These are phyloP conservation scores for Aspergillus campestris DNA, from an alignment of 495 filamentous ascomycete species.

Conservation along the genomic window DNA sequence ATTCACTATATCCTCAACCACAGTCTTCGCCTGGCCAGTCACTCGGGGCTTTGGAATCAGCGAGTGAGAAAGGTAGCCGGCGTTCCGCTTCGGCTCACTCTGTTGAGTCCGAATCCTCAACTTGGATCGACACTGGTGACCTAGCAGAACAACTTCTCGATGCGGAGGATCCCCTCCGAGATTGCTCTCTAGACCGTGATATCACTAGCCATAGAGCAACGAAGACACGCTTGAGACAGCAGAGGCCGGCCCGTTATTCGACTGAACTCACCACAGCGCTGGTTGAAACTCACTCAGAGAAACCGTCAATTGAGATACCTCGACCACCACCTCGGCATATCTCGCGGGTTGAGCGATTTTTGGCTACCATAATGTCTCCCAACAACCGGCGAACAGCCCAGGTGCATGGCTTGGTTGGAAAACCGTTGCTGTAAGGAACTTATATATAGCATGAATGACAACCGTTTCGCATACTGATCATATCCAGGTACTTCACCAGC, in stretches of 20 bases:
- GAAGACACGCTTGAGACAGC: slow-evolving; percentile 24
- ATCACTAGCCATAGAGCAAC: slow-evolving; percentile 23
- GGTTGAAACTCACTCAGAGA: slow-evolving; percentile 46
- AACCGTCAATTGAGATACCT: slow-evolving; percentile 80
- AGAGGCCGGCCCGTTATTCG: slow-evolving; percentile 47
- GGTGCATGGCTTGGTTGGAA: slow-evolving; percentile 88
- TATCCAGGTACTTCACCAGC: slow-evolving; percentile 82
- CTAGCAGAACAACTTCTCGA: slow-evolving; percentile 81
- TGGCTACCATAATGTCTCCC: slow-evolving; percentile 80
- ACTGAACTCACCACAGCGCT: slow-evolving; percentile 32
- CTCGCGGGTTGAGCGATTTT: slow-evolving; percentile 52
- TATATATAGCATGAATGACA: background rate
- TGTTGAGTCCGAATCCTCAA: slow-evolving; percentile 62
- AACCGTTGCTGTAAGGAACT: slow-evolving; percentile 71
- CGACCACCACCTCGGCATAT: slow-evolving; percentile 53
- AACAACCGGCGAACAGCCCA: slow-evolving; percentile 55
- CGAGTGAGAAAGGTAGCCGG: slow-evolving; percentile 42
- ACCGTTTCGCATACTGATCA: slow-evolving; percentile 23
- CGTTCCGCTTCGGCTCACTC: slow-evolving; percentile 50
- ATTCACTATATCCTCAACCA: slow-evolving; percentile 37
- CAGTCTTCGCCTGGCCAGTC: slow-evolving; percentile 26
- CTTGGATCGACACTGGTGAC: slow-evolving; percentile 90
- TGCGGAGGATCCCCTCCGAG: slow-evolving; percentile 66
- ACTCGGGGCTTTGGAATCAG: slow-evolving; percentile 27
- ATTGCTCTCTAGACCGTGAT: slow-evolving; percentile 53